These are phyloP conservation scores for Paraphoma chrysanthemicola DNA, from an alignment of 2,329 filamentous ascomycete genomes.

Conservation along the genomic window DNA sequence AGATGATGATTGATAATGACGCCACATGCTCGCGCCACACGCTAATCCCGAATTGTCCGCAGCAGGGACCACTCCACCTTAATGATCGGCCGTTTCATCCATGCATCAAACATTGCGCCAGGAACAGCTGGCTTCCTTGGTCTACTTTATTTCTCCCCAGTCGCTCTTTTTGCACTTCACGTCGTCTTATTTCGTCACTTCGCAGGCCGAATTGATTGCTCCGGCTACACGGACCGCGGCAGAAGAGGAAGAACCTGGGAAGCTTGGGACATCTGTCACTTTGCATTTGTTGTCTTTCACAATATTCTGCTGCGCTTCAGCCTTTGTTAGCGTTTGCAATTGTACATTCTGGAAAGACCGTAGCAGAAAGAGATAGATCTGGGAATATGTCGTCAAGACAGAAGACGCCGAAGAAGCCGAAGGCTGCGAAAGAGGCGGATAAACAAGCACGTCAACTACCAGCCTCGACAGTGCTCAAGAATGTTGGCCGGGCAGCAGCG, in stretches of 20 bases:
- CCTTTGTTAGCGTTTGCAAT: background rate
- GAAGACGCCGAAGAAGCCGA: conserved; percentile 45
- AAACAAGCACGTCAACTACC: conserved; percentile 30
- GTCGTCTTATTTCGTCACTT: conserved; percentile 14
- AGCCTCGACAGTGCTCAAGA: conserved; percentile 33
- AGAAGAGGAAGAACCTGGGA: conserved; percentile 6
- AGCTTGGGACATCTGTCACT: conserved; percentile 17
- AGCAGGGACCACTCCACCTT: conserved; percentile 28
- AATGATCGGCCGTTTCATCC: conserved; percentile 44
- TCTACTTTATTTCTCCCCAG: conserved; percentile 15
- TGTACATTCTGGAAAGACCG: background rate
- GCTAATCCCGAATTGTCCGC: conserved; percentile 28
- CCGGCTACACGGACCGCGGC: conserved; percentile 30
- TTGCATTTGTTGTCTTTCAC: background rate
- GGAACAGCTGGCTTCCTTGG: conserved; percentile 43
- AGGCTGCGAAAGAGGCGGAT: conserved; percentile 35
- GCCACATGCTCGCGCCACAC: conserved; percentile 31
- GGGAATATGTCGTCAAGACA: conserved; percentile 39
- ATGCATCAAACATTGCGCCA: conserved; percentile 34
- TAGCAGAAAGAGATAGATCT: conserved; percentile 11
- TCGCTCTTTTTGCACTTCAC: conserved; percentile 8
- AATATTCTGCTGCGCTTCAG: background rate
- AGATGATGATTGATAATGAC: conserved; percentile 24
- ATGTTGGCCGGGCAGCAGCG: conserved; percentile 41
- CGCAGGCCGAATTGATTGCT: conserved; percentile 26